Percentiles rank a stretch among this genome's conserved stretches.
These are phyloP conservation scores for Chenopodium suecicum DNA, from an alignment of 148 eudicot species.

Conservation along the genomic window DNA sequence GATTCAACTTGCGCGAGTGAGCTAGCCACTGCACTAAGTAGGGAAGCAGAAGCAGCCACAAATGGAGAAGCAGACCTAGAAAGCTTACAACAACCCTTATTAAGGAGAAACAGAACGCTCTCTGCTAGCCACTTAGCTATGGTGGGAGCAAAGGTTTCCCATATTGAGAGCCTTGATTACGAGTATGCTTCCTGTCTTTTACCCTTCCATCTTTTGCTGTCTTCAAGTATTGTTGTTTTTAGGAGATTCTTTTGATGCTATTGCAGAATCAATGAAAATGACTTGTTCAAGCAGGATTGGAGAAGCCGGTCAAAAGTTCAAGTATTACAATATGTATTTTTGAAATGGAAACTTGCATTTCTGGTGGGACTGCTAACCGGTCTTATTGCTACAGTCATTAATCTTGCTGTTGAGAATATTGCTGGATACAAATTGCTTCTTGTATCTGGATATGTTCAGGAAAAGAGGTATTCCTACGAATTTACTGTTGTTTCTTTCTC, in stretches of 20 bases:
- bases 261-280: conserved; percentile 44
- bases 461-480: conserved; percentile 22
- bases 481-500: conserved; percentile 2
- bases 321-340: conserved; percentile 38
- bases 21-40: conserved; percentile 4
- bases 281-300: conserved; percentile 47
- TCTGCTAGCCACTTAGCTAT: conserved; percentile 67
- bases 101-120: conserved; percentile 52
- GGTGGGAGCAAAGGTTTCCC: conserved; percentile 78
- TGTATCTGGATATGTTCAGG: conserved; percentile 31
- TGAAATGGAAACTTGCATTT: conserved; percentile 42
- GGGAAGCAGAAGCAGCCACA: conserved; percentile 28
- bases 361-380: conserved; percentile 40
- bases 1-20: conserved; percentile 4
- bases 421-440: conserved; percentile 42
- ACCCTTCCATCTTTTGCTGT: not conserved
- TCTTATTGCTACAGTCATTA: conserved; percentile 36
- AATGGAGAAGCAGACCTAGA: conserved; percentile 47
- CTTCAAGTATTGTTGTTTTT: not conserved
- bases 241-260: not conserved
- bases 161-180: conserved; percentile 75
- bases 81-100: conserved; percentile 48
- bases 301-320: conserved; percentile 38
- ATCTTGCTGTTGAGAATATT: conserved; percentile 46
- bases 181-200: conserved; percentile 42